Evolutionary conservation across 129 eudicot species (phyloP).

Genomic region (Artemisia tridentata): DNA sequence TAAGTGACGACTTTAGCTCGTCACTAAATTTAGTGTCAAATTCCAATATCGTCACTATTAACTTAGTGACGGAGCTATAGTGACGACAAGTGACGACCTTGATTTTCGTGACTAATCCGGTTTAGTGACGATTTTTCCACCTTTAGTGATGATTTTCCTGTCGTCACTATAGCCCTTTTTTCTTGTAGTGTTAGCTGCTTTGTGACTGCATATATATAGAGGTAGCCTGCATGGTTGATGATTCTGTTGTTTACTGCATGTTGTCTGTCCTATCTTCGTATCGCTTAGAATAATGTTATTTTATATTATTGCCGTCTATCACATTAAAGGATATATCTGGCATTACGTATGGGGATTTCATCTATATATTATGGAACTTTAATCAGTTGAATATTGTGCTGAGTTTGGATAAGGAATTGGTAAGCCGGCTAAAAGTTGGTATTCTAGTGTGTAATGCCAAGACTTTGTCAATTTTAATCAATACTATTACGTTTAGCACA

Average conservation of each 20-base stretch:
- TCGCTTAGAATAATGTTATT: background rate
- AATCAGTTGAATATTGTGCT: background rate
- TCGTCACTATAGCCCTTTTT: no score
- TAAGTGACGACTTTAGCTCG: no score
- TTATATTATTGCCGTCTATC: constrained; percentile 7
- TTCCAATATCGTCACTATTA: no score
- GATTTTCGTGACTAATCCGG: no score
- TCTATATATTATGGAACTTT: no score
- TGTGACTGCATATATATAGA: constrained; percentile 1
- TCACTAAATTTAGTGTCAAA: no score
- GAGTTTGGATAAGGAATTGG: background rate
- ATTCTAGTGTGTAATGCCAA: background rate
- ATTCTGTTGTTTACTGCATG: constrained; percentile 5
- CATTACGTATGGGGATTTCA: no score
- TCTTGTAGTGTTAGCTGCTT: constrained; percentile 16
- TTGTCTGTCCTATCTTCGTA: background rate
- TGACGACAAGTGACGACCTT: no score
- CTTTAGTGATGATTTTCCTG: no score
- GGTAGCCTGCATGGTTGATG: constrained; percentile 20
- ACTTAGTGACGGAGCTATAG: no score
- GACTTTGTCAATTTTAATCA: constrained; percentile 2
- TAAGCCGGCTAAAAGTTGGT: background rate
- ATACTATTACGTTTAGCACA: background rate
- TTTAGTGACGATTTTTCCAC: no score
- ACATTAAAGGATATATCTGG: no score